Evolutionary conservation across 805 yeast genomes (phyloP).

Genomic region (Candida berthetii): DNA sequence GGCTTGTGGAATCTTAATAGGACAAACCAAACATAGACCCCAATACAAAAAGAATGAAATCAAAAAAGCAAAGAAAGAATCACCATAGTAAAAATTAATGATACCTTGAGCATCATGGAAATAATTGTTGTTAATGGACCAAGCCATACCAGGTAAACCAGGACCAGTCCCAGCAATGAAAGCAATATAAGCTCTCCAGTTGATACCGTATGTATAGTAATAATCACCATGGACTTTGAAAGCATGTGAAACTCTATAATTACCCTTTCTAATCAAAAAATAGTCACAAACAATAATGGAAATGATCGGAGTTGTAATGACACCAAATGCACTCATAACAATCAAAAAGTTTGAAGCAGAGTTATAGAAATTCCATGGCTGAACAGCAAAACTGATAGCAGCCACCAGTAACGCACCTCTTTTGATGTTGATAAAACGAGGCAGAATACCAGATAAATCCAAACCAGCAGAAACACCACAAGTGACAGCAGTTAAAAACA

Average conservation of each 20-base stretch:
- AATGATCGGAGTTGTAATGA: constrained; percentile 27
- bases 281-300: constrained; percentile 32
- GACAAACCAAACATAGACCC: constrained; percentile 27
- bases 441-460: constrained; percentile 30
- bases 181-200: constrained; percentile 33
- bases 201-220: constrained; percentile 33
- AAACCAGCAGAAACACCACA: constrained; percentile 31
- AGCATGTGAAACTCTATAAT: constrained; percentile 28
- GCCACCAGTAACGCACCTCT: constrained; percentile 28
- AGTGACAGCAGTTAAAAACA: constrained; percentile 25
- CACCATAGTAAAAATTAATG: constrained; percentile 35
- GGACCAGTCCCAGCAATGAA: constrained; percentile 37
- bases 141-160: constrained; percentile 42
- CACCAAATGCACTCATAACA: constrained; percentile 29
- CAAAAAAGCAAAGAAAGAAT: constrained; percentile 34
- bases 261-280: constrained; percentile 26
- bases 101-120: constrained; percentile 27
- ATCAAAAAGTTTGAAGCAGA: constrained; percentile 23
- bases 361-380: constrained; percentile 32
- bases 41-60: constrained; percentile 32
- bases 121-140: constrained; percentile 23
- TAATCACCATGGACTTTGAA: constrained; percentile 24
- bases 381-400: constrained; percentile 25
- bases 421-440: constrained; percentile 23
- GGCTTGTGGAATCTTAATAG: constrained; percentile 25